Base-by-base conservation (phyloP, 2,329 filamentous ascomycete genomes). In the Ciborinia camelliae region DNA sequence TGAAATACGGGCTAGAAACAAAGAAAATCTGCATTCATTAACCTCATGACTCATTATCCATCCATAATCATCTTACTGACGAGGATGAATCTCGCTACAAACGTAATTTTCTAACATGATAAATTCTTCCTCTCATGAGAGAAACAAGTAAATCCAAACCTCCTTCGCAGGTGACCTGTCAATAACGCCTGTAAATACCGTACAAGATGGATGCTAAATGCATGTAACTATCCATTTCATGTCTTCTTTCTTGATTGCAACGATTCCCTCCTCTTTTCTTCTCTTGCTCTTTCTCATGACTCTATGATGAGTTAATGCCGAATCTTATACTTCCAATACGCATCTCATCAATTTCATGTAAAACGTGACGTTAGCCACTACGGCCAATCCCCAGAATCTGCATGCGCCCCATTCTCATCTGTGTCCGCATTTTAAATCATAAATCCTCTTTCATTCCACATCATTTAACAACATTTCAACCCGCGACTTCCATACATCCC, bases 91-190 rank as follows among this genome's bases (percentile, higher is more conserved):
- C 12, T 23, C 20, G 54, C 39, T 28, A 45, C 14, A 15, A 35
- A 58, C 26, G 54, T 58, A 45, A 20, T 43, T 45, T 18, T 8
- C 1, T 32, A n/a, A 20, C 20, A 32, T 15, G 10, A 30, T 18
- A 47, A 23, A 47, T 32, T 37, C 51, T n/a, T 53, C 37, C n/a
- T 20, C 20, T 10, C 10, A 43, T 30, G 23, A 43, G 6, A n/a
- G 10, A 23, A 23, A 18, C 26, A 45, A 32, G 7, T 45, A n/a
- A 58, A 18, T 10, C 28, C n/a, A 35, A 47, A 18, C 41, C 41
- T 12, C 41, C 55, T 47, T 58, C 14, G 41, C 41, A 58, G 41
- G 28, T 58, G 54, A 45, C 28, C 54, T 58, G 41, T 45, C 54
- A 45, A 45, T 32, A 58, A 45, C 39, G 39, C 39, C 39, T 12